Base-by-base conservation (phyloP, 495 filamentous ascomycete genomes). In the Trichoderma reesei region DNA sequence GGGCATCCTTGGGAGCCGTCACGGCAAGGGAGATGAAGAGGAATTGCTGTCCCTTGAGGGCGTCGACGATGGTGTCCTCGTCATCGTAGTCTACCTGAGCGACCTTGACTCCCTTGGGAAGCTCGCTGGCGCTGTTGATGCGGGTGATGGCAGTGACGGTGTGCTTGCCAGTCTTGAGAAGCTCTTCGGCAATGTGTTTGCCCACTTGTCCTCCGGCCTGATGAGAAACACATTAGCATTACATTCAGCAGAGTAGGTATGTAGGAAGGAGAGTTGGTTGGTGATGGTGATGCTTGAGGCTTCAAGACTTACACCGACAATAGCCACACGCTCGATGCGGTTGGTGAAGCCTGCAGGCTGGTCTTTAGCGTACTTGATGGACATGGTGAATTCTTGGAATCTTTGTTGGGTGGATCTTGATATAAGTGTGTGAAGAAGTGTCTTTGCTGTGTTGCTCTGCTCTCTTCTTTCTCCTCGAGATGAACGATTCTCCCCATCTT, bases 151-250 rank as follows among this genome's bases (percentile, higher is more conserved):
- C 82, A 3, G 85, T 85, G 26, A 86, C 70, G n/a, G 68, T 79
- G 71, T 83, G 79, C 54, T 80, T 82, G 68, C 80, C 79, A 1
- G 72, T 76, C 16, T 75, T 71, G 33, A 85, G 69, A 13, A 86
- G 79, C 11, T 72, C 75, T 16, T 78, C 66, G 11, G 81, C 71
- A 46, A 90, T 82, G 69, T 70, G 74, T 33, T 72, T 77, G 63
- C 88, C 88, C 44, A 80, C 66, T 46, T 78, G 77, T 59, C 88
- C 88, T 59, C 75, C 78, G 6, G 83, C 84, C 85, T 88, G 65
- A 9, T 16, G 11, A 1, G n/a, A 46, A 61, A 0, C 51, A 67
- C 9, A 66, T 60, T 9, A 13, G 31, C n/a, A 62, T 14, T 13
- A 59, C 33, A 63, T 26, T 13, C 8, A 13, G 46, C 38, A 6